These are phyloP conservation scores for Talaromyces sp. DNA, from an alignment of 2,329 filamentous ascomycete genomes.

Conservation along the genomic window DNA sequence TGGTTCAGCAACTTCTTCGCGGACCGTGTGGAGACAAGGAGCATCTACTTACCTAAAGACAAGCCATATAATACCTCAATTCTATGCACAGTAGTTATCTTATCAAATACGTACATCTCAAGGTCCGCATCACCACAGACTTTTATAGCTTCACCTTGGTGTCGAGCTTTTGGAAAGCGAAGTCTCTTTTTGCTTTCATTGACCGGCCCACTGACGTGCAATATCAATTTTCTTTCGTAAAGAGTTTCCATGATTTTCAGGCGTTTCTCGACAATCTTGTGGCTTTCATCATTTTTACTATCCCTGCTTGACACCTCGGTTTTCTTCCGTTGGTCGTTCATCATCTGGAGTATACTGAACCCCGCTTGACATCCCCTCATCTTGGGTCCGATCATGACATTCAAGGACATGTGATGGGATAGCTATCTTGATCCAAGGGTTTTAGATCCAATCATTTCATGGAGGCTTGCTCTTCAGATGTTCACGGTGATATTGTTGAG, in stretches of 20 bases:
- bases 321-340: not conserved
- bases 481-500: not conserved
- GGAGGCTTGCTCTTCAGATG: not conserved
- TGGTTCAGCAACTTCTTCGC: not conserved
- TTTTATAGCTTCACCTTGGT: not conserved
- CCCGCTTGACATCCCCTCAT: not conserved
- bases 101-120: not conserved
- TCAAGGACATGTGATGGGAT: not conserved
- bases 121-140: not conserved
- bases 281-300: not conserved
- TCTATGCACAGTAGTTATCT: not conserved
- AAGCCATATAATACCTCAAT: not conserved
- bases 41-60: not conserved
- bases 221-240: not conserved
- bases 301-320: not conserved
- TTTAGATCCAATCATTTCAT: not conserved
- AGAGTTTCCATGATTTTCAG: not conserved
- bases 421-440: not conserved
- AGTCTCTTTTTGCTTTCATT: not conserved
- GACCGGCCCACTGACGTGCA: not conserved
- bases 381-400: not conserved
- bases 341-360: not conserved
- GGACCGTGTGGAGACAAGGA: not conserved
- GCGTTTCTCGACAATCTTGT: too few relatives aligned
- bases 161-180: not conserved